These are phyloP conservation scores for Diaporthe eres DNA, from an alignment of 2,329 filamentous ascomycete species.

Conservation along the genomic window DNA sequence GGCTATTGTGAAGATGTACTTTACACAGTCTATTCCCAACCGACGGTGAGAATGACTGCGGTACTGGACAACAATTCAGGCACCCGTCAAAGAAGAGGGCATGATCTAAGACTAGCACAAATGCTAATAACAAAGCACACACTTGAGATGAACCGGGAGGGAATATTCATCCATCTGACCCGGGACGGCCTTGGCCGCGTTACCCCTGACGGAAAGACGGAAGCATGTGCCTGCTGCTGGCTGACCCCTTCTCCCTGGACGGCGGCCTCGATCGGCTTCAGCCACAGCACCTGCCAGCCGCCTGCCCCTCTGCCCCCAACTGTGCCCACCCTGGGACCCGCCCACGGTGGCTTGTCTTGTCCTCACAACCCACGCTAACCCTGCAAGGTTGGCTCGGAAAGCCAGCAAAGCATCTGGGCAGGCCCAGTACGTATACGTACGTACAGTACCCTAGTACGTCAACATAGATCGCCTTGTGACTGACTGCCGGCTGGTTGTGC, in stretches of 20 bases:
- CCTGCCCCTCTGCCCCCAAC: background rate
- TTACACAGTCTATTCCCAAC: background rate
- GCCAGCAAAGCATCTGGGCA: slow-evolving; percentile 32
- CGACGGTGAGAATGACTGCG: background rate
- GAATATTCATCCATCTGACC: slow-evolving; percentile 26
- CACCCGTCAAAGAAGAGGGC: background rate
- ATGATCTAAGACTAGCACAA: background rate
- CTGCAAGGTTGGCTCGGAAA: slow-evolving; percentile 33
- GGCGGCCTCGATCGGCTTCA: background rate
- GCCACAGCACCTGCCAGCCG: slow-evolving; percentile 17
- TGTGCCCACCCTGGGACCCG: background rate
- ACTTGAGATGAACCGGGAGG: slow-evolving; percentile 5
- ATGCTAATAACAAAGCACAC: background rate
- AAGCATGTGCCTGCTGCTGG: slow-evolving; percentile 17
- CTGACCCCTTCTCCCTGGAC: background rate
- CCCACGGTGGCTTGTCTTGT: slow-evolving; percentile 12
- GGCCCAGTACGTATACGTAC: slow-evolving; percentile 18
- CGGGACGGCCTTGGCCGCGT: background rate
- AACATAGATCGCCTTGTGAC: slow-evolving; percentile 32
- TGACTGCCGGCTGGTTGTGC: slow-evolving; percentile 32
- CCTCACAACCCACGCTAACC: slow-evolving; percentile 28
- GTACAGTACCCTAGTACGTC: slow-evolving; percentile 31
- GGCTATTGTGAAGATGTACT: background rate
- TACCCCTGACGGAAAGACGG: slow-evolving; percentile 7
- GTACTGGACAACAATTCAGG: background rate